These are phyloP conservation scores for Galeopsis tetrahit DNA, from an alignment of 257 asterid species.

Conservation along the genomic window DNA sequence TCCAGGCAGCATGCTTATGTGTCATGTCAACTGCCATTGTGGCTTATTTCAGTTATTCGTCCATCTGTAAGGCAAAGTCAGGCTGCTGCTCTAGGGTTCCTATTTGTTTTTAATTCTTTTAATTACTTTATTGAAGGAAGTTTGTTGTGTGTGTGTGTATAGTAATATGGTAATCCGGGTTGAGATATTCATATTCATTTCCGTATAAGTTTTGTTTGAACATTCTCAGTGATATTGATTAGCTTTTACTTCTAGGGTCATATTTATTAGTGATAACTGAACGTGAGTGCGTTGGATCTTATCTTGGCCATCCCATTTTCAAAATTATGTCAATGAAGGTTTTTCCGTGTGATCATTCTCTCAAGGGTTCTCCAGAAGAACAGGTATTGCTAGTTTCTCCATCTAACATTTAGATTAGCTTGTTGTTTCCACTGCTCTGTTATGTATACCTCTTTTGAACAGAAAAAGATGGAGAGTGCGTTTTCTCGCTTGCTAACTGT, in stretches of 20 bases:
- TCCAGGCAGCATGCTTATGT: conserved; percentile 5
- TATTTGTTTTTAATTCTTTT: conserved; percentile 2
- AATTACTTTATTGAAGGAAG: conserved; percentile 9
- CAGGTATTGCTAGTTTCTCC: conserved; percentile 59
- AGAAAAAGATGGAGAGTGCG: conserved; percentile 93
- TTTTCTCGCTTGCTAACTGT: conserved; percentile 82
- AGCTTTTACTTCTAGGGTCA: conserved; percentile 60
- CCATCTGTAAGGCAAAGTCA: conserved; percentile 10
- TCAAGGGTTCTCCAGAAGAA: conserved; percentile 79
- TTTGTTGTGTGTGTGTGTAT: not conserved
- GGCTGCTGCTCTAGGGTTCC: conserved; percentile 13
- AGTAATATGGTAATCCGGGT: conserved; percentile 4
- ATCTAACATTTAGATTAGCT: conserved; percentile 27
- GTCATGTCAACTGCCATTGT: conserved; percentile 19
- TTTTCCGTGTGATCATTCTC: conserved; percentile 88
- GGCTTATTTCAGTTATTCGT: not conserved
- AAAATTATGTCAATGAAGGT: conserved; percentile 79
- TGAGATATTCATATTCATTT: not conserved
- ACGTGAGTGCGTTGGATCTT: conserved; percentile 90
- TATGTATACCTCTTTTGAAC: conserved; percentile 43
- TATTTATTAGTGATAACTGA: conserved; percentile 84
- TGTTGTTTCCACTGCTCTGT: conserved; percentile 35
- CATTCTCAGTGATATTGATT: conserved; percentile 25
- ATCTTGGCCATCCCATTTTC: conserved; percentile 85
- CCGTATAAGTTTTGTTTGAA: conserved; percentile 20